Evolutionary conservation across 495 filamentous ascomycete species (phyloP), one percentile per base, ranked within the genome.

Genomic region (Aspergillus steynii): DNA sequence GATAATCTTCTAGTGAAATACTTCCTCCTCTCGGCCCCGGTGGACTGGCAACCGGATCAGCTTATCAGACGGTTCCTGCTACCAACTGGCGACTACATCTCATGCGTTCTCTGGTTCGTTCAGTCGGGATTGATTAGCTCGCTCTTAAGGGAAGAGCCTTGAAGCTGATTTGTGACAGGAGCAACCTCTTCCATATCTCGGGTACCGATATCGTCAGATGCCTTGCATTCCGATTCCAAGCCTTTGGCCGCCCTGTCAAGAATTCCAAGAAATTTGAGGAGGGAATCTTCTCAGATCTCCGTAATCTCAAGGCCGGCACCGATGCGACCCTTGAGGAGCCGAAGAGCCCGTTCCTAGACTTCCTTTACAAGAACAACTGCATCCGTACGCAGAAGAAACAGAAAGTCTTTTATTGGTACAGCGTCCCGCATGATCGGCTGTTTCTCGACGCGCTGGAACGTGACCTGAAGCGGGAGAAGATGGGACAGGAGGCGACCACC

Each of bases 211-310:
- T 99, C 68, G 95, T 99, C 55, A 87, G 96, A 85, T 98, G 96
- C 68, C 87, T 99, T 37, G 95, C 96, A 27, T 99, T 99, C 80
- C 87, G 95, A 70, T 99, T 99, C 80, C 94, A 98, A 75, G 95
- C 95, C 50, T 99, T 99, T 65, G 95, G 95, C 58, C 91, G 95
- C 47, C 95, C 95, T 3, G 95, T 99, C 45, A 98, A 97, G 85
- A 99, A 99, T 80, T 96, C 96, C 34, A 99, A 99, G 80, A 99
- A 99, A 75, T 99, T 99, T 73, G 95, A 99, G 76, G 95, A 99
- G 74, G 95, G 95, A 62, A 98, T 99, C 75, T 99, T 99, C 80
- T 99, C 95, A 37, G 95, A 99, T 72, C 81, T 99, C 74, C 91
- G 95, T 73, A 99, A 99, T 71, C 83, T 99, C 61, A 99, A 99